Percentiles rank a stretch among this genome's conserved stretches.
phyloP scores from a whole-genome alignment of 371 early-diverging fungal genomes.

The Mucor saturninus region DNA sequence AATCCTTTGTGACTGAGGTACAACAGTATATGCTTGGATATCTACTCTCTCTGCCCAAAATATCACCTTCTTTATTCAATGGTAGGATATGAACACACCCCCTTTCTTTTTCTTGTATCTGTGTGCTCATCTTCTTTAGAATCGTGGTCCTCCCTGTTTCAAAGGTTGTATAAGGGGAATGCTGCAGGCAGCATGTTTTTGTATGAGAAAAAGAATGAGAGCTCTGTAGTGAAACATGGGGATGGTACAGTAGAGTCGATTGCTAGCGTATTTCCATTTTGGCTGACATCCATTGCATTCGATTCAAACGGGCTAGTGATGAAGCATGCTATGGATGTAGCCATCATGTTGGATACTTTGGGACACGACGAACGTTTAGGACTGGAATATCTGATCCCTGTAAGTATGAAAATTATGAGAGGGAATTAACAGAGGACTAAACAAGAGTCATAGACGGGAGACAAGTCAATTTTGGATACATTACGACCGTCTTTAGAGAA shows the following conservation, averaged over 20 bases:
- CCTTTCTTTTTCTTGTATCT: neutral
- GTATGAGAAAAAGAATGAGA: constrained; percentile 26
- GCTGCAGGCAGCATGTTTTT: constrained; percentile 36
- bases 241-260: constrained; percentile 15
- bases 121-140: constrained; percentile 15
- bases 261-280: constrained; percentile 35
- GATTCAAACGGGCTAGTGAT: constrained; percentile 38
- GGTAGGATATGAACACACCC: constrained; percentile 18
- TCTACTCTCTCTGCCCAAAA: constrained; percentile 37
- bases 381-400: constrained; percentile 39
- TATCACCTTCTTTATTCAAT: constrained; percentile 27
- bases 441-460: constrained; percentile 28
- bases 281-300: constrained; percentile 47
- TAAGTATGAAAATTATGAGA: constrained; percentile 9
- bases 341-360: constrained; percentile 46
- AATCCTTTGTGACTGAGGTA: constrained; percentile 17
- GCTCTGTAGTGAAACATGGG: constrained; percentile 22
- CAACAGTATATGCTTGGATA: constrained; percentile 33
- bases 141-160: constrained; percentile 39
- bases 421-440: too few species aligned
- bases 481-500: constrained; percentile 44
- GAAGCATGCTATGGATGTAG: constrained; percentile 52
- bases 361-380: constrained; percentile 41
- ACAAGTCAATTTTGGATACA: constrained; percentile 40
- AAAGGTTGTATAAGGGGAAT: constrained; percentile 25